A percentile compares a stretch with the other conserved stretches of the same genome.
phyloP scores from a whole-genome alignment of 805 yeast genomes.

The Metschnikowia bowlesiae region DNA sequence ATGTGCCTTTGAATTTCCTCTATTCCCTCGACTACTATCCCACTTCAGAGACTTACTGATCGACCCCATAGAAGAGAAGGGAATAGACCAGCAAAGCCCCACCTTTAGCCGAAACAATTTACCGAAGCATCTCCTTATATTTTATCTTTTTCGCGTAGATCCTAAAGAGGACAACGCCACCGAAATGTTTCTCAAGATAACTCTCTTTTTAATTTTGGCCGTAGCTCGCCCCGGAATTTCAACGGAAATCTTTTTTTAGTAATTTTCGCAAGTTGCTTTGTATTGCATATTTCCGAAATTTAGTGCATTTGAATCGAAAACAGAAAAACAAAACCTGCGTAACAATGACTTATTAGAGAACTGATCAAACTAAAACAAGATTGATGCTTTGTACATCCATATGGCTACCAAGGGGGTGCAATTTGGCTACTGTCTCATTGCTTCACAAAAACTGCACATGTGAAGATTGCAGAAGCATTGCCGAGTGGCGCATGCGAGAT shows the following conservation, averaged over 20 bases:
- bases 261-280: not conserved
- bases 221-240: not conserved
- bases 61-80: not conserved
- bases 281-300: not conserved
- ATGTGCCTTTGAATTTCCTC: not conserved
- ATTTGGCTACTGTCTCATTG: not conserved
- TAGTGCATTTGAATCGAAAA: not conserved
- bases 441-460: not conserved
- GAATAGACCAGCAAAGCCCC: not conserved
- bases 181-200: not conserved
- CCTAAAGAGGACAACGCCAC: too few species aligned
- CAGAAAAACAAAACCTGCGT: not conserved
- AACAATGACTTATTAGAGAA: not conserved
- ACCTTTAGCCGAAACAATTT: too few species aligned
- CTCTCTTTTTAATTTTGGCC: not conserved
- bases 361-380: not conserved
- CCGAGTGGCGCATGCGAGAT: slow-evolving; percentile 4
- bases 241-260: not conserved
- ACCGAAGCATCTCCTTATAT: too few species aligned
- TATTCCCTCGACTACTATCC: not conserved
- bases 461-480: not conserved
- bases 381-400: not conserved
- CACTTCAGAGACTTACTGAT: not conserved
- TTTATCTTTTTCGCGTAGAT: not conserved
- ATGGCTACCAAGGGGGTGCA: not conserved